A percentile compares a stretch with the other conserved stretches of the same genome.
phyloP scores from a whole-genome alignment of 2,329 filamentous ascomycete species.

The Rutstroemia sp. region DNA sequence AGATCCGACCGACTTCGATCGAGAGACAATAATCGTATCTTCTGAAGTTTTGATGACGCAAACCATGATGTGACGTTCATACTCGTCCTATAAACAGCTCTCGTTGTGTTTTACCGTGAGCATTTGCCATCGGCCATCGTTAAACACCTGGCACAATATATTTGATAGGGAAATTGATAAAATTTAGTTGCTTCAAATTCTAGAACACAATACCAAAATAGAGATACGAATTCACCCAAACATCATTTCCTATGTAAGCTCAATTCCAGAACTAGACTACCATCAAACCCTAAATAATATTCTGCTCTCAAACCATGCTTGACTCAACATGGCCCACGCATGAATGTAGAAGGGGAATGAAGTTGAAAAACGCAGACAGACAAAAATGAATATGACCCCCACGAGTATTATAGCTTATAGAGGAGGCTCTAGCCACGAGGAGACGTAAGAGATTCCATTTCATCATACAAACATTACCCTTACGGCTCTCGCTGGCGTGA shows the following conservation, averaged over 20 bases:
- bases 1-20: too few relatives aligned
- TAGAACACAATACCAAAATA: not conserved
- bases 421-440: slow-evolving; percentile 23
- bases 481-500: slow-evolving; percentile 30
- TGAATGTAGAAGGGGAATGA: slow-evolving; percentile 27
- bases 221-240: slow-evolving; percentile 1
- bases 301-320: slow-evolving; percentile 21
- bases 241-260: slow-evolving; percentile 30
- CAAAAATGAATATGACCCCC: slow-evolving; percentile 18
- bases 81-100: too few relatives aligned
- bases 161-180: too few relatives aligned
- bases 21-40: too few relatives aligned
- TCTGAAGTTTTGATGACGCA: too few relatives aligned
- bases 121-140: too few relatives aligned
- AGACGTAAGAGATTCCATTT: slow-evolving; percentile 24
- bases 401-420: slow-evolving; percentile 18
- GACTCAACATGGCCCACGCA: slow-evolving; percentile 20
- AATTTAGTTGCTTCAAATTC: not conserved
- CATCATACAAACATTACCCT: slow-evolving; percentile 32
- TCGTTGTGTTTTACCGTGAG: too few relatives aligned
- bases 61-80: too few relatives aligned
- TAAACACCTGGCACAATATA: too few relatives aligned
- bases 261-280: slow-evolving; percentile 31
- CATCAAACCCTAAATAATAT: slow-evolving; percentile 29
- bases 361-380: slow-evolving; percentile 20